These are phyloP conservation scores for Panicum hallii DNA, from an alignment of 202 grass and related monocot species.

Conservation along the genomic window DNA sequence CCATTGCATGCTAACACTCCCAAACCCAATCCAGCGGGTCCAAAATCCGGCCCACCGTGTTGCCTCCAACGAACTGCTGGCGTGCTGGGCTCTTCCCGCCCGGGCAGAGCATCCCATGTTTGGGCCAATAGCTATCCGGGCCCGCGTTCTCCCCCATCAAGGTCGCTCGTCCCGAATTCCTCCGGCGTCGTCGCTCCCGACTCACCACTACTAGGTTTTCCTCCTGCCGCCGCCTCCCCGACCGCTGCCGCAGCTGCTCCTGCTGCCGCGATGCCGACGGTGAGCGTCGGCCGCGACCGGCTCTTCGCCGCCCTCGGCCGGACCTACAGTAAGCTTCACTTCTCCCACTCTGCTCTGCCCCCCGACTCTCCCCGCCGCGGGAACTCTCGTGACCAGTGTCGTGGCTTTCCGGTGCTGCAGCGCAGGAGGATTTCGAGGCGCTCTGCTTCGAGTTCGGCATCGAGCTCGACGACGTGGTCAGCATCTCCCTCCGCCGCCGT, in stretches of 20 bases:
- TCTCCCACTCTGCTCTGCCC: too few species aligned
- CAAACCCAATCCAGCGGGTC: too few species aligned
- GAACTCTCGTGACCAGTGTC: neutral
- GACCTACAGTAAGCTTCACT: constrained; percentile 57
- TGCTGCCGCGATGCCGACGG: constrained; percentile 63
- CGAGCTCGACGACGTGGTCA: constrained; percentile 95
- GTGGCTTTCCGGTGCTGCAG: constrained; percentile 43
- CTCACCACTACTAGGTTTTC: neutral
- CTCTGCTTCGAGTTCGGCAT: constrained; percentile 96
- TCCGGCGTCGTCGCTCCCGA: too few species aligned
- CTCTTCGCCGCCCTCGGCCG: constrained; percentile 57
- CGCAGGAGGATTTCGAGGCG: constrained; percentile 72
- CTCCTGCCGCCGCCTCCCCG: neutral
- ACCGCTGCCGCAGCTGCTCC: neutral
- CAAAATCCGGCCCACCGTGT: too few species aligned
- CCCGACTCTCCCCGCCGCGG: neutral
- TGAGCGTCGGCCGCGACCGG: constrained; percentile 76
- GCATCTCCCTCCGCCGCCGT: neutral
- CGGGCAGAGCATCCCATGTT: too few species aligned
- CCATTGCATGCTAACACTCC: too few species aligned
- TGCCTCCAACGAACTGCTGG: too few species aligned
- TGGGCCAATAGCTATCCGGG: too few species aligned
- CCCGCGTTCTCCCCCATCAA: too few species aligned
- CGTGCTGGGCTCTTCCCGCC: too few species aligned
- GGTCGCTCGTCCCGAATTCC: too few species aligned